phyloP scores from a whole-genome alignment of 768 basidiomycete genomes.

The Lentinula guzmanii region DNA sequence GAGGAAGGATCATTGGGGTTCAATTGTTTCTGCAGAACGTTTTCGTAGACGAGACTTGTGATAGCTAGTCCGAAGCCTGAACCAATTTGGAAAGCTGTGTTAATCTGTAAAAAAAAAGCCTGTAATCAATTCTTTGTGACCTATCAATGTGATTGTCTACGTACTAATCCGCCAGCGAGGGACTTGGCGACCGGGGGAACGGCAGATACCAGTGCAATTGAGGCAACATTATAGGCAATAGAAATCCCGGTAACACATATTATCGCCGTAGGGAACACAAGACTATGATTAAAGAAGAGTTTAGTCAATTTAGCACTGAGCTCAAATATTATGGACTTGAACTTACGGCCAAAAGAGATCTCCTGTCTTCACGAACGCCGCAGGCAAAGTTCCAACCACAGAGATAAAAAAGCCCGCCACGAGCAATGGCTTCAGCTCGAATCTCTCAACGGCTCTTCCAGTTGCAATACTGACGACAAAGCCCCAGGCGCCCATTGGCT shows the following conservation, averaged over 20 bases:
- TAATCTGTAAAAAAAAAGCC: not conserved
- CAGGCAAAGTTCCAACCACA: slow-evolving; percentile 6
- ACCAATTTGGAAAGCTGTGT: slow-evolving; percentile 8
- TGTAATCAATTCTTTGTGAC: not conserved
- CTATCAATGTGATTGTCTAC: not conserved
- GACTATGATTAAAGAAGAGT: not conserved
- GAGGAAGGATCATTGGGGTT: slow-evolving; percentile 4
- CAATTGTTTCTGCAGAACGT: slow-evolving; percentile 3
- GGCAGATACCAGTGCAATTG: slow-evolving; percentile 7
- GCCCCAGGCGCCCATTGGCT: slow-evolving; percentile 6
- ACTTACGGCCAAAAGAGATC: slow-evolving; percentile 6
- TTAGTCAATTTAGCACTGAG: not conserved
- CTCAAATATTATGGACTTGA: not conserved
- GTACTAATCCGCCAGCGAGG: slow-evolving; percentile 6
- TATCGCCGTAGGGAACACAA: slow-evolving; percentile 5
- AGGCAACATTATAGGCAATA: slow-evolving; percentile 7
- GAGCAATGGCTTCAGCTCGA: slow-evolving; percentile 5
- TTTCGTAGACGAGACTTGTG: slow-evolving; percentile 6
- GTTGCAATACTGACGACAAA: not conserved
- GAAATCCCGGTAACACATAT: slow-evolving; percentile 3
- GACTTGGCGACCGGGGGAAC: slow-evolving; percentile 8
- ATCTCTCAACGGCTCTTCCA: slow-evolving; percentile 3
- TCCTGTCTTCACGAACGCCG: slow-evolving; percentile 5
- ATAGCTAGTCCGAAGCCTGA: slow-evolving; percentile 8
- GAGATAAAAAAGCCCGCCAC: slow-evolving; percentile 1